Evolutionary conservation across 257 asterid genomes (phyloP).

Genomic region (Thymus mandschuricus): DNA sequence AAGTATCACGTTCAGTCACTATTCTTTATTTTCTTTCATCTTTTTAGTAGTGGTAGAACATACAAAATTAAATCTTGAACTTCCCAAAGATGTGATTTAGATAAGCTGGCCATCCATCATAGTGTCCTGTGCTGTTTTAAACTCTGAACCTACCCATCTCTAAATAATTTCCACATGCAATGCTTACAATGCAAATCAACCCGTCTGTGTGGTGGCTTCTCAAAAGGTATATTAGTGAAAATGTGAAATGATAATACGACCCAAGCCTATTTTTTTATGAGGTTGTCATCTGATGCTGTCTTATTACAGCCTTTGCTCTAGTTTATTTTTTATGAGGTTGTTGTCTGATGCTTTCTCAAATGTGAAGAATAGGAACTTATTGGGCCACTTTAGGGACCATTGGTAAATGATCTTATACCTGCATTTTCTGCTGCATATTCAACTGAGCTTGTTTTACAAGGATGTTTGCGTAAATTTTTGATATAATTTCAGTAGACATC

Average conservation of each 20-base stretch:
- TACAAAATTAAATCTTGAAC: not conserved
- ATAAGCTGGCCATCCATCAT: not conserved
- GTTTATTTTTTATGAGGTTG: no score
- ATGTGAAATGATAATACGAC: not conserved
- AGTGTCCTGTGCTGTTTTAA: not conserved
- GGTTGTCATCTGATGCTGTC: not conserved
- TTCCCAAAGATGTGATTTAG: not conserved
- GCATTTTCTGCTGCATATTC: not conserved
- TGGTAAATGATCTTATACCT: not conserved
- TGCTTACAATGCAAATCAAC: not conserved
- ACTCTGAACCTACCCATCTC: not conserved
- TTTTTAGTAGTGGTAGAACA: not conserved
- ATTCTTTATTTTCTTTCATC: not conserved
- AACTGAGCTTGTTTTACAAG: not conserved
- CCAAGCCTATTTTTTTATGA: not conserved
- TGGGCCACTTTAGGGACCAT: not conserved
- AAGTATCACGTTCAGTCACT: constrained; percentile 6
- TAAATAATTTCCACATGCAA: not conserved
- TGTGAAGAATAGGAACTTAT: not conserved
- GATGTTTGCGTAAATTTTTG: not conserved
- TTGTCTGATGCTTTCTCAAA: no score
- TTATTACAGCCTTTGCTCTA: not conserved
- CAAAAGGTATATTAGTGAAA: not conserved
- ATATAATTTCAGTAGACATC: not conserved
- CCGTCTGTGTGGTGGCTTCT: not conserved